Evolutionary conservation across 2,329 filamentous ascomycete species (phyloP).

Genomic region (Keithomyces neogunnii): DNA sequence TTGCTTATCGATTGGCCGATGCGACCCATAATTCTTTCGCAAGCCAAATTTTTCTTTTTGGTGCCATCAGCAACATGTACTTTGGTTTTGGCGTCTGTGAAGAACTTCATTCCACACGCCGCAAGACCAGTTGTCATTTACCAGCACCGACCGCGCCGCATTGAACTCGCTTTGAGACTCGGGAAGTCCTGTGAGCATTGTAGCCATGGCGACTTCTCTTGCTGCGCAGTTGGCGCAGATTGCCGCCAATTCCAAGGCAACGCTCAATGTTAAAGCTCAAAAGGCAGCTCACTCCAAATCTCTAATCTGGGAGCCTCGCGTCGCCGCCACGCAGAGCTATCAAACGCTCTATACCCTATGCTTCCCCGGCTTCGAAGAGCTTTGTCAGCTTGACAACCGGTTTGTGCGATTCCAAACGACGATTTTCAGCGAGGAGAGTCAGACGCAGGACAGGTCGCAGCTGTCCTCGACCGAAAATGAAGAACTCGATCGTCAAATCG

Average conservation of each 20-base stretch:
- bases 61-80: too few species aligned
- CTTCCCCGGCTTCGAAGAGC: slow-evolving; percentile 79
- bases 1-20: slow-evolving; percentile 24
- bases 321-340: slow-evolving; percentile 82
- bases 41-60: slow-evolving; percentile 2
- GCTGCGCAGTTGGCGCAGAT: slow-evolving; percentile 92
- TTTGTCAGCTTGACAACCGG: slow-evolving; percentile 77
- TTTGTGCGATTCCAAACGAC: slow-evolving; percentile 68
- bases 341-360: slow-evolving; percentile 83
- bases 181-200: slow-evolving; percentile 12
- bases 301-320: slow-evolving; percentile 79
- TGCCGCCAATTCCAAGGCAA: slow-evolving; percentile 79
- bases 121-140: background rate
- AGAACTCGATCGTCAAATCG: slow-evolving; percentile 68
- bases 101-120: background rate
- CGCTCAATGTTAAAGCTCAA: slow-evolving; percentile 88
- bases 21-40: slow-evolving; percentile 10
- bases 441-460: slow-evolving; percentile 75
- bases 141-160: background rate
- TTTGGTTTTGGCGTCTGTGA: background rate
- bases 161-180: slow-evolving; percentile 4
- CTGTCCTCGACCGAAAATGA: slow-evolving; percentile 76
- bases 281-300: slow-evolving; percentile 89
- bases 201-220: slow-evolving; percentile 71
- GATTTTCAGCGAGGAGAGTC: slow-evolving; percentile 91